phyloP scores from a whole-genome alignment of 164 flowering plant species.

The Warburgia ugandensis region DNA sequence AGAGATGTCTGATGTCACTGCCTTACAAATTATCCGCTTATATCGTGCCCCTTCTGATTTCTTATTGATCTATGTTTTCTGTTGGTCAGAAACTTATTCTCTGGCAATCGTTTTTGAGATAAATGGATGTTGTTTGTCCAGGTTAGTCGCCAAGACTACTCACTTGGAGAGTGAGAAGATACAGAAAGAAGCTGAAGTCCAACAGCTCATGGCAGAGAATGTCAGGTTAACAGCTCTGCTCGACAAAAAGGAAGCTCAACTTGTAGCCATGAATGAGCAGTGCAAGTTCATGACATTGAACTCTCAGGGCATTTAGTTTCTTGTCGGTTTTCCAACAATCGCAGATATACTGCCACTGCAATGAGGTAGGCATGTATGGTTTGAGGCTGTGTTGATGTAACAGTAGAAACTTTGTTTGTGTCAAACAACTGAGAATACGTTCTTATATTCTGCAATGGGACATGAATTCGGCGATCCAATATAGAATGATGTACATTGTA shows the following conservation, averaged over 20 bases:
- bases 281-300: conserved; percentile 90
- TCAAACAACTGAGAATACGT: neutral
- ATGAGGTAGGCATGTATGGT: neutral
- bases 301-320: conserved; percentile 2
- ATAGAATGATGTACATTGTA: neutral
- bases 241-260: conserved; percentile 97
- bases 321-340: neutral
- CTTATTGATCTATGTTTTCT: too few species aligned
- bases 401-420: neutral
- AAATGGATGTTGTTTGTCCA: conserved; percentile 19
- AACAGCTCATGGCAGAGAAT: conserved; percentile 87
- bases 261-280: conserved; percentile 94
- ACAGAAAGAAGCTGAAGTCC: conserved; percentile 85
- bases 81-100: neutral
- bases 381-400: neutral
- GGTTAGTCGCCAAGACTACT: conserved; percentile 71
- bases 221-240: conserved; percentile 70
- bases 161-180: conserved; percentile 82
- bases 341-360: neutral
- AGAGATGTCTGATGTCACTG: too few species aligned
- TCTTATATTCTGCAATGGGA: neutral
- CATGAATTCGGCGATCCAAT: neutral
- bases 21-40: too few species aligned
- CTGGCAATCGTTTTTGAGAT: neutral
- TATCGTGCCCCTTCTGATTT: too few species aligned